phyloP scores from a whole-genome alignment of 2,329 filamentous ascomycete species.

The Juglanconis sp. region DNA sequence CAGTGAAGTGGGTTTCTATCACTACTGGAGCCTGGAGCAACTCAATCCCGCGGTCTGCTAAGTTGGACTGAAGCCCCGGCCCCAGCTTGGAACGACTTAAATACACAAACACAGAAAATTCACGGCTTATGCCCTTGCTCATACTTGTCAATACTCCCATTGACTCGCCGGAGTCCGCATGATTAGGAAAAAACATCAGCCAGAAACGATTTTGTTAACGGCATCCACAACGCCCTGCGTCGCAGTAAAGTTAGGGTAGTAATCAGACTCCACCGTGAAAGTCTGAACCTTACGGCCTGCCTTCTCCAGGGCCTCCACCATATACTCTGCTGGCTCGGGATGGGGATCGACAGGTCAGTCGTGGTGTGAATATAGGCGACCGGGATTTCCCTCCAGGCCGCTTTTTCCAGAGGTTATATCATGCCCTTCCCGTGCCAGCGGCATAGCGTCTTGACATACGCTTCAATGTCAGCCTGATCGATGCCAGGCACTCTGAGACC shows the following conservation, averaged over 20 bases:
- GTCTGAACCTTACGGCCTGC: background rate
- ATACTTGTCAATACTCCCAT: no score
- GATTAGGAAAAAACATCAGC: background rate
- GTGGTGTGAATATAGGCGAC: background rate
- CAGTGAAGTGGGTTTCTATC: no score
- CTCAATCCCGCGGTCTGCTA: no score
- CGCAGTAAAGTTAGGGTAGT: background rate
- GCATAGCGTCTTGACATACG: background rate
- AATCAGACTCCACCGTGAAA: background rate
- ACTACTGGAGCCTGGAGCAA: no score
- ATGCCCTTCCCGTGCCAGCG: background rate
- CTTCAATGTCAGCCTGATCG: background rate
- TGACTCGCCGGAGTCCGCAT: no score
- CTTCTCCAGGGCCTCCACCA: background rate
- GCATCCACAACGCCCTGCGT: background rate
- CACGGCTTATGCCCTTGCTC: no score
- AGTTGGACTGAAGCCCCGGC: no score
- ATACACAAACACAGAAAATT: no score
- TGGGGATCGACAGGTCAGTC: background rate
- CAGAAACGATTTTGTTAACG: background rate
- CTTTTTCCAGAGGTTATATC: background rate
- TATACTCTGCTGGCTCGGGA: background rate
- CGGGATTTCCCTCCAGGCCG: background rate
- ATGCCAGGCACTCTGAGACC: background rate
- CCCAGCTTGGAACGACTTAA: no score